Percentiles rank a stretch among this genome's conserved stretches.
Conservation (phyloP, 2,329 filamentous ascomycete genomes). For the Parasarocladium wereldwijsianum region DNA sequence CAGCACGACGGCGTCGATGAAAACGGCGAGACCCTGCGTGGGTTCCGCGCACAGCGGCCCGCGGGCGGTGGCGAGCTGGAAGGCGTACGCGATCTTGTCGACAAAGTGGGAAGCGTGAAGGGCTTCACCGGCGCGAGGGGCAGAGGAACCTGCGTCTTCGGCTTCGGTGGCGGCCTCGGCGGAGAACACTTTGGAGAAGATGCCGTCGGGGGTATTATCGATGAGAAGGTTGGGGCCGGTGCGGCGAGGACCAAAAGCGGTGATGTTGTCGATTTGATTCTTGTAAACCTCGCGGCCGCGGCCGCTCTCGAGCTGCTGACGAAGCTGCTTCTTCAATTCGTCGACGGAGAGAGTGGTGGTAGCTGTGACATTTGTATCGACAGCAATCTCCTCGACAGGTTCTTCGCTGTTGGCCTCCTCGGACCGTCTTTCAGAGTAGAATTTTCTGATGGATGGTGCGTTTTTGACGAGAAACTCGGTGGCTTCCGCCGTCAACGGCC, state of each 20-base stretch:
- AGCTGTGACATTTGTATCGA: conserved; percentile 43
- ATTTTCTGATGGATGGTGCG: conserved; percentile 57
- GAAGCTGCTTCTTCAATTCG: conserved; percentile 65
- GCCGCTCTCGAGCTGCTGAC: conserved; percentile 50
- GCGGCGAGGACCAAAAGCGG: conserved; percentile 77
- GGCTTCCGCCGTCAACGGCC: conserved; percentile 62
- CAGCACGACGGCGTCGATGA: conserved; percentile 66
- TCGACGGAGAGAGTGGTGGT: conserved; percentile 50
- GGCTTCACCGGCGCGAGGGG: conserved; percentile 29
- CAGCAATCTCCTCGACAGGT: conserved; percentile 27
- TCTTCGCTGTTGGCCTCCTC: conserved; percentile 22
- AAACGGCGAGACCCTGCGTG: conserved; percentile 81
- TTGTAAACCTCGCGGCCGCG: conserved; percentile 63
- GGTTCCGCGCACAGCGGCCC: conserved; percentile 88
- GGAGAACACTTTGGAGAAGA: conserved; percentile 57
- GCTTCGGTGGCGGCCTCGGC: conserved; percentile 16
- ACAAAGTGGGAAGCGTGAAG: conserved; percentile 55
- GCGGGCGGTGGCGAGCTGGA: conserved; percentile 80
- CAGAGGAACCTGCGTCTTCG: too few relatives aligned
- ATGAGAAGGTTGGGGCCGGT: conserved; percentile 82
- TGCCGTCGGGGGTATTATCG: conserved; percentile 59
- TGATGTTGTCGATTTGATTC: conserved; percentile 62
- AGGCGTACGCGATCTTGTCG: conserved; percentile 86
- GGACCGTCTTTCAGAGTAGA: conserved; percentile 56
- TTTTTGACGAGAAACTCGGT: conserved; percentile 81